Base-by-base conservation (phyloP, 1,284 basidiomycete species). In the Pisolithus thermaeus region DNA sequence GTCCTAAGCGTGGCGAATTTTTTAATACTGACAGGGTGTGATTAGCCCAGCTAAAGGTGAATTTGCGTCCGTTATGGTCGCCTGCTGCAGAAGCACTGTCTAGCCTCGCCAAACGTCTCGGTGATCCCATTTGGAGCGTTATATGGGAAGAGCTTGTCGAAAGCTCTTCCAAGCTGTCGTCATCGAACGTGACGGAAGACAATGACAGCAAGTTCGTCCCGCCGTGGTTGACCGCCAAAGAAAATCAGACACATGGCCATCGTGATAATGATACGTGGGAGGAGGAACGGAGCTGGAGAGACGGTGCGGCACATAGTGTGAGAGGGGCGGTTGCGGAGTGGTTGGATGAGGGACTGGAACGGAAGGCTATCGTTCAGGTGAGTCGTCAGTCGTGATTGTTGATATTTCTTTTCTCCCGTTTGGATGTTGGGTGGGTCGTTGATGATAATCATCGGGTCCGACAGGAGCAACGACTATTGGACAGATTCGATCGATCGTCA, bases 31-130 rank as follows among this genome's bases (percentile, higher is more conserved):
- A 32, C 53, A 1, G n/a, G 49, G 14, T 44, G n/a, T 57, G n/a
- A 9, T 18, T 22, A 83, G 90, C 87, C 2, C 93, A 97, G 66
- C 73, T 97, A 46, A 97, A 97, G 70, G 87, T 97, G 58, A 93
- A 93, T 65, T 73, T 97, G 44, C 80, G 90, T 32, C 95, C 95
- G 0, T 62, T 96, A 11, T 98, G 93, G 88, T 78, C 80, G 5
- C 87, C 93, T n/a, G 81, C 92, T 2, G 78, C 83, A 16, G 76
- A 78, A 7, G 84, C 88, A 0, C 69, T 97, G 2, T 76, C 80
- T 0, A 70, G 74, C 0, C 65, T 93, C 36, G 70, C 81, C 0
- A 72, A 77, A 32, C 70, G 78, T 20, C 83, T 84, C 55, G 83
- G 80, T 0, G 83, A 90, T 56, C 54, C 77, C 0, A 79, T 92